phyloP scores from a whole-genome alignment of 345 rosid genomes.

The Capsella bursapastoris region DNA sequence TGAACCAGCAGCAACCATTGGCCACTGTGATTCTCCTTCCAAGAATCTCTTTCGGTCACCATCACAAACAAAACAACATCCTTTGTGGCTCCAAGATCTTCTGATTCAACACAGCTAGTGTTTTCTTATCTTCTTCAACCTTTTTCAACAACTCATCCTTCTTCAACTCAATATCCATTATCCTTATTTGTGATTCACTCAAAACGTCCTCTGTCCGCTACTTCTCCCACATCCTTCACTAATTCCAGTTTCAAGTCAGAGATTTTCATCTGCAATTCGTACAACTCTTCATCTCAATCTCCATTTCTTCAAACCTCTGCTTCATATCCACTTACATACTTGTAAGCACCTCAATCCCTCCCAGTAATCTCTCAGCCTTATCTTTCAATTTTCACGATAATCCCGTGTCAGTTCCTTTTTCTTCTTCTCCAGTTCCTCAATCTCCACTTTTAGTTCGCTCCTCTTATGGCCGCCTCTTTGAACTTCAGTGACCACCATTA shows the following conservation, averaged over 20 bases:
- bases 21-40: conserved; percentile 48
- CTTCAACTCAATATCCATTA: conserved; percentile 45
- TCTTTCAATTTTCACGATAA: conserved; percentile 45
- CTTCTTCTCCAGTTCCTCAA: conserved; percentile 58
- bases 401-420: conserved; percentile 44
- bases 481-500: not conserved
- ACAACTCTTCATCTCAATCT: conserved; percentile 45
- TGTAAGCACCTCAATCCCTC: conserved; percentile 48
- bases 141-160: conserved; percentile 49
- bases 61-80: conserved; percentile 3
- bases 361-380: conserved; percentile 35
- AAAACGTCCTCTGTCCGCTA: conserved; percentile 40
- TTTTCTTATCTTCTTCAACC: conserved; percentile 50
- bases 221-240: conserved; percentile 36
- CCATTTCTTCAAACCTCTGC: conserved; percentile 39
- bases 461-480: conserved; percentile 30
- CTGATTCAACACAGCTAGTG: conserved; percentile 49
- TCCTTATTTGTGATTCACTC: conserved; percentile 41
- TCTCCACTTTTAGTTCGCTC: conserved; percentile 3
- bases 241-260: conserved; percentile 46
- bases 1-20: conserved; percentile 53
- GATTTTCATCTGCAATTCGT: conserved; percentile 47
- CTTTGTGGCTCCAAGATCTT: conserved; percentile 30
- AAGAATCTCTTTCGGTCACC: not conserved
- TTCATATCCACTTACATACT: conserved; percentile 44